phyloP scores from a whole-genome alignment of 805 yeast genomes.

The Pichia phayaonensis region DNA sequence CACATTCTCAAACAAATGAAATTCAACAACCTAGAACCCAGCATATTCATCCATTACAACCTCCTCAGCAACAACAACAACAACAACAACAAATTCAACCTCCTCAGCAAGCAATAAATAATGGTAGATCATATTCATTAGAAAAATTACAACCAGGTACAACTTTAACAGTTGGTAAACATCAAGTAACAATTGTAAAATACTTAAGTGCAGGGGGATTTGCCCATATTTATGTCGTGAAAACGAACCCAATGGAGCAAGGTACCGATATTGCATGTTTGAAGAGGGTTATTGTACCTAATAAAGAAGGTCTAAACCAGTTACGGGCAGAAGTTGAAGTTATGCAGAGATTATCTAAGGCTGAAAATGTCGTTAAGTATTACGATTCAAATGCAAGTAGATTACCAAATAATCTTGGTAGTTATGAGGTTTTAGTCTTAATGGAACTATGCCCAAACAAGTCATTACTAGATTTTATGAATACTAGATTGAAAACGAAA shows the following conservation, averaged over 20 bases:
- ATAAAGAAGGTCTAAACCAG: conserved; percentile 71
- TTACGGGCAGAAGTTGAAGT: conserved; percentile 95
- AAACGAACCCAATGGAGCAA: conserved; percentile 52
- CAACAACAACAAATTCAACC: not conserved
- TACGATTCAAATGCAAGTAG: conserved; percentile 94
- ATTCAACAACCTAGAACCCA: not conserved
- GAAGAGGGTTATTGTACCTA: conserved; percentile 93
- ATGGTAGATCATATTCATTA: conserved; percentile 8
- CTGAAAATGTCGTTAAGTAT: conserved; percentile 76
- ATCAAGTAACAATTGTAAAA: conserved; percentile 33
- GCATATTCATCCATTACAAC: not conserved
- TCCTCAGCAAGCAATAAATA: not conserved
- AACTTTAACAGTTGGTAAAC: conserved; percentile 40
- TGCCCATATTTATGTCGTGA: conserved; percentile 87
- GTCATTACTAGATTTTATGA: conserved; percentile 87
- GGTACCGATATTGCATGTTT: conserved; percentile 63
- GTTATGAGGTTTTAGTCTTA: conserved; percentile 78
- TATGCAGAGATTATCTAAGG: conserved; percentile 81
- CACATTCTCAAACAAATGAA: not conserved
- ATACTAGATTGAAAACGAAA: conserved; percentile 71
- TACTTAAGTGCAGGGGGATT: conserved; percentile 58
- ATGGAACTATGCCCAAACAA: conserved; percentile 92
- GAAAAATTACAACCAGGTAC: conserved; percentile 32
- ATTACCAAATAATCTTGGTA: conserved; percentile 35
- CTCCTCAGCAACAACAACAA: not conserved